Conservation (phyloP, 176 grass and related monocot species). For the Triticum turgidum region DNA sequence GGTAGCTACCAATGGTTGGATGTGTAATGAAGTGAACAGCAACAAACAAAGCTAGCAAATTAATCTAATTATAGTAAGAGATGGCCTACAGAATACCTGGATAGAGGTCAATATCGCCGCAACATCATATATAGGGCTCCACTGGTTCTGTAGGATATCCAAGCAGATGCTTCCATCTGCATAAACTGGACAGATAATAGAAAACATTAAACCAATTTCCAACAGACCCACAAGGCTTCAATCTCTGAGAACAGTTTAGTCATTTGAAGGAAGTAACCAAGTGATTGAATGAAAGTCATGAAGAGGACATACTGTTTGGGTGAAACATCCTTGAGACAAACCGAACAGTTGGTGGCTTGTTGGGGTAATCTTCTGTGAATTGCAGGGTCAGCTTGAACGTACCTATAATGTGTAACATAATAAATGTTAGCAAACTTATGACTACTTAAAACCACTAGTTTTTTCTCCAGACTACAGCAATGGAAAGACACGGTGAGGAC, state of each 20-base stretch:
- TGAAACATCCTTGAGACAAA: slow-evolving; percentile 99
- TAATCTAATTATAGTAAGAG: neutral
- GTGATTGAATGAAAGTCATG: neutral
- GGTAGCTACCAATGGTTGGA: neutral
- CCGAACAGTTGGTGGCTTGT: slow-evolving; percentile 85
- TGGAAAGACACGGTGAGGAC: neutral
- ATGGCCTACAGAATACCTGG: slow-evolving; percentile 52
- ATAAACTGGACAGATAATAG: slow-evolving; percentile 54
- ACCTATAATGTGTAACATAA: slow-evolving; percentile 38
- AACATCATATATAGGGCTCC: slow-evolving; percentile 99
- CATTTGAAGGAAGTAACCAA: neutral
- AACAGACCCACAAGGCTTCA: neutral
- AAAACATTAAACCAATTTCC: neutral
- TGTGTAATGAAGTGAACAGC: neutral
- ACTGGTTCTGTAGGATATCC: slow-evolving; percentile 97
- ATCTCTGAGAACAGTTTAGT: neutral
- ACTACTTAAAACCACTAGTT: neutral
- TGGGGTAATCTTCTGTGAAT: slow-evolving; percentile 94
- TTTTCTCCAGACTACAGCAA: neutral
- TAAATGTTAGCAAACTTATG: slow-evolving; percentile 16
- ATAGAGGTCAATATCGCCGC: slow-evolving; percentile 95
- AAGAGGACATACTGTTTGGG: slow-evolving; percentile 76
- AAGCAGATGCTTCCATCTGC: slow-evolving; percentile 97
- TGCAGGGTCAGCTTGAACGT: slow-evolving; percentile 94
- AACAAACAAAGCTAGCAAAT: neutral